phyloP scores from a whole-genome alignment of 768 basidiomycete species.

The Rhodotorula babjevae region DNA sequence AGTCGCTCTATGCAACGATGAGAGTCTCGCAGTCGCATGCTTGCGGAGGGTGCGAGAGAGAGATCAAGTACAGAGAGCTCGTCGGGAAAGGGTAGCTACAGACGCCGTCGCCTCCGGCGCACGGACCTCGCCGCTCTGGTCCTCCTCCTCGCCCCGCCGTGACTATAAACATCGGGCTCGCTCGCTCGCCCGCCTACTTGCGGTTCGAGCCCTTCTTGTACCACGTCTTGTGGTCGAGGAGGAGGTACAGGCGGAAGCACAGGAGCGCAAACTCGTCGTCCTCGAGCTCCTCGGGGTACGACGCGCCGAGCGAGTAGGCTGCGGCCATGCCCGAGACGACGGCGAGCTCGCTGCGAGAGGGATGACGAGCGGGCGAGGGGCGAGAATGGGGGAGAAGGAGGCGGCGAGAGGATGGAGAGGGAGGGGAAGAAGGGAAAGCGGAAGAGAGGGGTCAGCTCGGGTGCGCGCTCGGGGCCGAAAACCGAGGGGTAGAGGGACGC shows the following conservation, averaged over 20 bases:
- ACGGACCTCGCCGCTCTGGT: too few species aligned
- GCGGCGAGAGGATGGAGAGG: neutral
- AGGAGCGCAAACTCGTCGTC: slow-evolving; percentile 48
- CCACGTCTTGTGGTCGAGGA: slow-evolving; percentile 45
- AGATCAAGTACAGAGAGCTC: too few species aligned
- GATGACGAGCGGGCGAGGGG: too few species aligned
- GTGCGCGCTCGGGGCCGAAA: too few species aligned
- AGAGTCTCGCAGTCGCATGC: too few species aligned
- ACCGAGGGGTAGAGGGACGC: neutral
- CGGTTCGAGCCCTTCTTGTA: slow-evolving; percentile 40
- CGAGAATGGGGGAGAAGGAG: neutral
- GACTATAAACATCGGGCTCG: too few species aligned
- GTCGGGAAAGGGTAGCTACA: too few species aligned
- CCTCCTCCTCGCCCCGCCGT: neutral
- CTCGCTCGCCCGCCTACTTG: neutral
- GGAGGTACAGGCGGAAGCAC: slow-evolving; percentile 47
- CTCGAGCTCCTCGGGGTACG: slow-evolving; percentile 49
- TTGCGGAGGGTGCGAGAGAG: too few species aligned
- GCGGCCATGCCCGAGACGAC: slow-evolving; percentile 48
- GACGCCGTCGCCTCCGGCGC: too few species aligned
- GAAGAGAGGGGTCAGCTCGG: too few species aligned
- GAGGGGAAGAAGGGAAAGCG: too few species aligned
- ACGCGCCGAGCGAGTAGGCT: slow-evolving; percentile 49
- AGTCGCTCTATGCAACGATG: too few species aligned
- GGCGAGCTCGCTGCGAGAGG: slow-evolving; percentile 44